phyloP scores from a whole-genome alignment of 208 protist genomes.

The Porcisia deanei region DNA sequence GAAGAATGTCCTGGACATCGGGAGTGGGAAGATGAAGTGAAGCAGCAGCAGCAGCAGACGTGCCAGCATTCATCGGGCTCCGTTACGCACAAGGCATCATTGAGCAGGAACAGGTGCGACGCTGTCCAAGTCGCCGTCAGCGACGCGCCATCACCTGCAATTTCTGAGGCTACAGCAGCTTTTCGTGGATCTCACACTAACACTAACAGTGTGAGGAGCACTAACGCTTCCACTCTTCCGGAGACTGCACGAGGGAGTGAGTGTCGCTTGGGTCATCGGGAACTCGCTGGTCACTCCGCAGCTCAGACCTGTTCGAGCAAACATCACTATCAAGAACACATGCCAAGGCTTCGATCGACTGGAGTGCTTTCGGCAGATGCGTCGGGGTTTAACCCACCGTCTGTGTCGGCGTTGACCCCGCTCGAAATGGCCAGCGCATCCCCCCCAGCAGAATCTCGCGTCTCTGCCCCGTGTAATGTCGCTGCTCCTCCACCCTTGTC shows the following conservation, averaged over 20 bases:
- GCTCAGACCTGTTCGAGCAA: neutral
- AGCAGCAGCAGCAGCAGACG: neutral
- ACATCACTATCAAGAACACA: slow-evolving; percentile 1
- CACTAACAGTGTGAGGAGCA: neutral
- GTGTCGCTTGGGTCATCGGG: neutral
- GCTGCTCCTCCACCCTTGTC: neutral
- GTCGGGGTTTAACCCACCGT: neutral
- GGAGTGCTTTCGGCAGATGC: neutral
- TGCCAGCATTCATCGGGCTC: neutral
- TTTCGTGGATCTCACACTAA: neutral
- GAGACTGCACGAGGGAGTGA: neutral
- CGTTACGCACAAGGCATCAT: neutral
- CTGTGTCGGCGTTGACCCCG: neutral
- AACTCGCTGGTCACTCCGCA: neutral
- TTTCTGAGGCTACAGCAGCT: neutral
- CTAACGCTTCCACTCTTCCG: neutral
- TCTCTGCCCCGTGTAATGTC: neutral
- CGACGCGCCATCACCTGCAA: neutral
- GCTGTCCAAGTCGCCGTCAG: neutral
- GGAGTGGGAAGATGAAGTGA: slow-evolving; percentile 14
- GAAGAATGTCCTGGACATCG: slow-evolving; percentile 19
- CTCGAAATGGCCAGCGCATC: neutral
- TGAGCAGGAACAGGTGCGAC: neutral
- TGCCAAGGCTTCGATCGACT: slow-evolving; percentile 3
- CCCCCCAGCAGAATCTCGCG: neutral